These are phyloP conservation scores for Tetraselmis chui DNA, from an alignment of 139 green algal genomes.

Conservation along the genomic window DNA sequence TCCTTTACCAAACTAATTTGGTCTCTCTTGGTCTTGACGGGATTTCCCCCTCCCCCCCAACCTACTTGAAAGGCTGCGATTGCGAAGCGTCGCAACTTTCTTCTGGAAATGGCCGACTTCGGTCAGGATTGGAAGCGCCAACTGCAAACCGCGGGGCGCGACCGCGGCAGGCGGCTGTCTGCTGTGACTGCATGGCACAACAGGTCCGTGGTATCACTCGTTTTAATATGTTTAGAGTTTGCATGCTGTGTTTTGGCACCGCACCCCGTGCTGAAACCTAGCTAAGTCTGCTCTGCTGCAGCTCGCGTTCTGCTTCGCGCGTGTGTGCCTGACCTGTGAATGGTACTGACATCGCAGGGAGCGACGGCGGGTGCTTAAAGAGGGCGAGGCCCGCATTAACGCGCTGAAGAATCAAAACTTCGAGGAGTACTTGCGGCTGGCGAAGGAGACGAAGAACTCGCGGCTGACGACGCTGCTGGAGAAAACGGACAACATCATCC, in stretches of 20 bases:
- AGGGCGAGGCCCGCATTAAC: constrained; percentile 22
- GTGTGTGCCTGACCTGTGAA: neutral
- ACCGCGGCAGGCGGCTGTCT: neutral
- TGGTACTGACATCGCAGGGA: constrained; percentile 1
- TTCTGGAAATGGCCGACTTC: constrained; percentile 4
- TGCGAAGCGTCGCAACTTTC: constrained; percentile 10
- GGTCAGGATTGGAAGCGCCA: neutral
- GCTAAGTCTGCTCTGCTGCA: neutral
- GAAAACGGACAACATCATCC: constrained; percentile 33
- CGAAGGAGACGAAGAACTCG: constrained; percentile 29
- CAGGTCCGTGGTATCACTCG: constrained; percentile 11
- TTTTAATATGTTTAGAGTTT: neutral
- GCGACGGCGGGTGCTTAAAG: constrained; percentile 11
- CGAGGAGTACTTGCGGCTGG: constrained; percentile 37
- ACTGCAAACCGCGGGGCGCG: neutral
- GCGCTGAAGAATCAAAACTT: constrained; percentile 36
- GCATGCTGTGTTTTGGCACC: constrained; percentile 2
- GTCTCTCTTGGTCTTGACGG: neutral
- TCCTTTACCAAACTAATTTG: neutral
- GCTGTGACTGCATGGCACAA: constrained; percentile 6
- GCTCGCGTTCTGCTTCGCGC: too few species aligned
- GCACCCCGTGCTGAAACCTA: neutral
- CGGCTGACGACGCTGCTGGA: constrained; percentile 29
- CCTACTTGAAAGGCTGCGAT: constrained; percentile 7
- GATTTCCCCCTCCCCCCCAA: too few species aligned